phyloP scores from a whole-genome alignment of 306 rosid species.

The Malus sieversii region DNA sequence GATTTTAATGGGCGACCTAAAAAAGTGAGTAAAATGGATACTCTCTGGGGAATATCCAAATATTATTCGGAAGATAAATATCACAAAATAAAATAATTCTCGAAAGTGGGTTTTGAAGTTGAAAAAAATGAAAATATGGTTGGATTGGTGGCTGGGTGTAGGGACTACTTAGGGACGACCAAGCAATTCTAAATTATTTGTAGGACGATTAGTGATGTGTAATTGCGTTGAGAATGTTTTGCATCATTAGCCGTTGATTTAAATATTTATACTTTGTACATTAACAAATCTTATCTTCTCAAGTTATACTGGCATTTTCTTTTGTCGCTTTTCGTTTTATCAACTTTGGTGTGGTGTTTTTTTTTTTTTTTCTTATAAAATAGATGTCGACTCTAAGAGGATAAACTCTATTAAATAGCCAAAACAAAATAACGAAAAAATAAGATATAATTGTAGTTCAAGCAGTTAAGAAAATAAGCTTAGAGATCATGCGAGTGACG shows the following conservation, averaged over 20 bases:
- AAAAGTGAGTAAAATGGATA: too few species aligned
- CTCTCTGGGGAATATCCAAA: background rate
- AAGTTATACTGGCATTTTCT: background rate
- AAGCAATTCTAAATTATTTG: background rate
- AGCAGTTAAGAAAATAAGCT: too few species aligned
- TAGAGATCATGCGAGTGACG: too few species aligned
- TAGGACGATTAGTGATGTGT: background rate
- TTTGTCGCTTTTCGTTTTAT: background rate
- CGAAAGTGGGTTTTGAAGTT: too few species aligned
- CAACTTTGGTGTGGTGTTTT: background rate
- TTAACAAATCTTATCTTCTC: background rate
- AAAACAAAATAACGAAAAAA: too few species aligned
- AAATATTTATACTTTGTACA: background rate
- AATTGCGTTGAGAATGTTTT: constrained; percentile 1
- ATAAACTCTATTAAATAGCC: too few species aligned
- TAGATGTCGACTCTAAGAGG: too few species aligned
- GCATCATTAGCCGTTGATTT: background rate
- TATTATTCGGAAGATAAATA: background rate
- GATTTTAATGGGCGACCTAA: too few species aligned
- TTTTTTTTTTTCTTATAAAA: background rate
- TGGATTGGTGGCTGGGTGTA: background rate
- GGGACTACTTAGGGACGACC: background rate
- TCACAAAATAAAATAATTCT: background rate
- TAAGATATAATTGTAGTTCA: too few species aligned
- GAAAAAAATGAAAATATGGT: background rate